A percentile compares a stretch with the other conserved stretches of the same genome.
Conservation (phyloP, 192 early-diverging fungal genomes). For the Linnemannia schmuckeri region DNA sequence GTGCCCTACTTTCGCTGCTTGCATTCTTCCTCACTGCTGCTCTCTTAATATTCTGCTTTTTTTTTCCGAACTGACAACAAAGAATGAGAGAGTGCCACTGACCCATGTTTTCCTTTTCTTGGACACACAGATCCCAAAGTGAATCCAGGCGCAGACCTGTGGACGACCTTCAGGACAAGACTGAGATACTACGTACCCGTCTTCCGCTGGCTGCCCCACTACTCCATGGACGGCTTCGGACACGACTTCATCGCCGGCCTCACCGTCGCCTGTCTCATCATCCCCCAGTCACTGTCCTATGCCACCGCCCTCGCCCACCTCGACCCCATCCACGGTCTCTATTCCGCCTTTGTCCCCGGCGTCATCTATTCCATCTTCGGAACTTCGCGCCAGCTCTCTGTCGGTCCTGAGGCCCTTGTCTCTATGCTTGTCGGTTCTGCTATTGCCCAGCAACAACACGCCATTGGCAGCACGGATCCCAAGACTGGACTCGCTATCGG, state of each 20-base stretch:
- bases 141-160: slow-evolving; percentile 45
- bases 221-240: slow-evolving; percentile 72
- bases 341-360: slow-evolving; percentile 86
- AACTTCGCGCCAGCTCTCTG: slow-evolving; percentile 93
- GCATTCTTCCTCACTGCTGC: neutral
- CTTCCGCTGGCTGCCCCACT: slow-evolving; percentile 91
- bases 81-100: neutral
- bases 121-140: slow-evolving; percentile 7
- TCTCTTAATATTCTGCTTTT: neutral
- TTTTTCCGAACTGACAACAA: neutral
- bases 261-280: slow-evolving; percentile 82
- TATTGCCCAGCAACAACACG: slow-evolving; percentile 70
- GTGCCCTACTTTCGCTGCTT: neutral
- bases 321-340: slow-evolving; percentile 92
- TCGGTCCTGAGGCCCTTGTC: slow-evolving; percentile 95
- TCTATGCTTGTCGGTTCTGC: slow-evolving; percentile 85
- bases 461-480: slow-evolving; percentile 55
- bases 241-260: slow-evolving; percentile 89
- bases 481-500: slow-evolving; percentile 72
- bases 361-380: slow-evolving; percentile 93
- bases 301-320: slow-evolving; percentile 88
- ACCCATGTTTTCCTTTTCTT: neutral
- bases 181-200: slow-evolving; percentile 95
- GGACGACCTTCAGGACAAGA: slow-evolving; percentile 69
- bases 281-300: slow-evolving; percentile 89